Evolutionary conservation across 331 rosid species (phyloP), one percentile per base, ranked within the genome.

Genomic region (Cydonia oblonga): DNA sequence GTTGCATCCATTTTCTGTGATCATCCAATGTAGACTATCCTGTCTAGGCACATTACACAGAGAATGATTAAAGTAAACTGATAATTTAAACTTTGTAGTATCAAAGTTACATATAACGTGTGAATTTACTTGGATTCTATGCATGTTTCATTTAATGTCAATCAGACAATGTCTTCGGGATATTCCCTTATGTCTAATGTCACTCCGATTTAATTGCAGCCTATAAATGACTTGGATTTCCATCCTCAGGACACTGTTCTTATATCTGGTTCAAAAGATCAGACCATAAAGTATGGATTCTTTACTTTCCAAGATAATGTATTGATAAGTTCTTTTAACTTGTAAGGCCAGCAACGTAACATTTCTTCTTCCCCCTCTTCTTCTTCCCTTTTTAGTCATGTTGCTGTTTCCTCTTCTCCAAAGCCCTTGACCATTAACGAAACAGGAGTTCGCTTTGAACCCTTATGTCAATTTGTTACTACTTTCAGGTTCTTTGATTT

Each of bases 251-350:
- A 85, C 83, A 71, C 89, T 66, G 80, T 90, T 79, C 81, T 93
- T 79, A 81, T 89, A 82, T 87, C 98, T 25, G 97, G 93, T 64
- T 87, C 98, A 75, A 93, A 93, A 83, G 98, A 93, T 74, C 87
- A 86, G 66, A 86, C 98, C 66, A 93, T 93, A 82, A 93, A 86
- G 98, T 89, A 86, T 5, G 90, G 23, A 15, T 68, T 70, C 66
- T 68, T 23, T 59, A 49, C 63, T 49, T 66, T 74, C 61, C 35
- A 2, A n/a, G 28, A 57, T 64, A 30, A 52, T n/a, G n/a, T 54
- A 26, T 51, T 33, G 7, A 64, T n/a, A 25, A 16, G 11, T 35
- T 25, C 10, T 18, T 24, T 54, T 19, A 8, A 3, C 28, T 9
- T 69, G 56, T 25, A 52, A 64, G 52, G 16, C 8, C 57, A 25